Conservation (phyloP, 2,329 filamentous ascomycete genomes). For the Cadophora sp. region DNA sequence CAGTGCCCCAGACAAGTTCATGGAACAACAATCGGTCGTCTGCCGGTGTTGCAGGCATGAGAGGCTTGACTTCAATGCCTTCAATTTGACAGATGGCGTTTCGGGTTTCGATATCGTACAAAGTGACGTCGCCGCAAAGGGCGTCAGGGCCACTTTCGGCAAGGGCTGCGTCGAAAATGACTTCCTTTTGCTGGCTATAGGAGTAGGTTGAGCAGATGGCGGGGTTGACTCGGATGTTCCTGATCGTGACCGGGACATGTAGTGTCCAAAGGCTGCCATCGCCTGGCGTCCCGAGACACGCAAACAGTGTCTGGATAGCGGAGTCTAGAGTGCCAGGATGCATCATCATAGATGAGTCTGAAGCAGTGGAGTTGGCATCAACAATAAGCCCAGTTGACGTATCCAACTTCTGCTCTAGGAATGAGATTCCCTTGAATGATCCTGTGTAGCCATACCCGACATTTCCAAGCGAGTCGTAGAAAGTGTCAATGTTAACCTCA, state of each 20-base stretch:
- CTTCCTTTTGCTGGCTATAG: neutral
- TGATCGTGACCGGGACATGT: constrained; percentile 37
- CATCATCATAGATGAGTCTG: constrained; percentile 42
- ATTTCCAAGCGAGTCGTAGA: constrained; percentile 7
- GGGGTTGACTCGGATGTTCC: constrained; percentile 34
- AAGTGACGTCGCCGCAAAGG: constrained; percentile 22
- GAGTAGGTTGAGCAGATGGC: constrained; percentile 5
- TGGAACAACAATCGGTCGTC: constrained; percentile 38
- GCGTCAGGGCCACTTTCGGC: constrained; percentile 1
- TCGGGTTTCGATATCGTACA: constrained; percentile 17
- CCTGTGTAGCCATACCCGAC: constrained; percentile 22
- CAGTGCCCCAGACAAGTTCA: constrained; percentile 30
- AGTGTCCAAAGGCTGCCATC: constrained; percentile 35
- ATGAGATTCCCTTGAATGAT: constrained; percentile 17
- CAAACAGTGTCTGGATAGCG: constrained; percentile 60
- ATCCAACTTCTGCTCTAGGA: constrained; percentile 20
- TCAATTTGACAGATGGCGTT: constrained; percentile 37
- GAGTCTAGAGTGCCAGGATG: constrained; percentile 65
- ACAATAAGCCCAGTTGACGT: constrained; percentile 13
- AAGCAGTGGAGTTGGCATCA: constrained; percentile 9
- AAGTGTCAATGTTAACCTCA: constrained; percentile 16
- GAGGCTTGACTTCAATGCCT: constrained; percentile 32
- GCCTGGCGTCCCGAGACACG: constrained; percentile 30
- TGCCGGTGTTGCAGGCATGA: constrained; percentile 32
- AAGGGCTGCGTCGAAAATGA: constrained; percentile 18